Base-by-base conservation (phyloP, 495 filamentous ascomycete species). In the Rostrohypoxylon terebratum region DNA sequence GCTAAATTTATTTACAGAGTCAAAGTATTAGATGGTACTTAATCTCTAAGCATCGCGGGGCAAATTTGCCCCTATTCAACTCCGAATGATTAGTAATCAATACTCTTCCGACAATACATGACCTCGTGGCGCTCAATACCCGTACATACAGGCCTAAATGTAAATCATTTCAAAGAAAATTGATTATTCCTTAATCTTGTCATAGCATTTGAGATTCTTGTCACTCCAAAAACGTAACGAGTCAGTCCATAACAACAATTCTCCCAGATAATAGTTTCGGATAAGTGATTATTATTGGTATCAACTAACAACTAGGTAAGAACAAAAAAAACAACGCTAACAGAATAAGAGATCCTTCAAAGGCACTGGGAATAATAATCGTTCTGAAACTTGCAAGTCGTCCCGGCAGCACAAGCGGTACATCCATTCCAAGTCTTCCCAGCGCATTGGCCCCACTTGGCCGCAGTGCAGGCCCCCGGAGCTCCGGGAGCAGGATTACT, bases 381-480 rank as follows among this genome's bases (percentile, higher is more conserved):
- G 33, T 81, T 83, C 34, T 71, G 66, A 45, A 68, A 66, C 48
- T 66, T 76, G 79, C 82, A 83, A 0, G 77, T 78, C 10, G 73
- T 64, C 10, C 79, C 79, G 1, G 74, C 16, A 0, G 68, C 78
- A 58, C 83, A 85, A 5, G 48, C 65, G 1, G 76, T 80, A 63
- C 81, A 83, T 20, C 82, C 83, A 7, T 68, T 77, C 60, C 74
- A 85, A 6, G 77, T 80, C 54, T 59, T 77, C 3, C 84, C 84
- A 28, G 82, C 84, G 61, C 84, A 86, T 72, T 85, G 83, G 1
- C 73, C 78, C 63, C 79, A 86, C 67, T 82, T 76, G 10, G 74
- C 59, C 2, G 77, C 73, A 1, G 79, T 16, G 34, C 74, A 77
- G 2, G 71, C 66, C 13, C 65, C 65, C 0, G 65, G 65, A 7